Base-by-base conservation (phyloP, 1,284 basidiomycete species). In the Trametes versicolor region DNA sequence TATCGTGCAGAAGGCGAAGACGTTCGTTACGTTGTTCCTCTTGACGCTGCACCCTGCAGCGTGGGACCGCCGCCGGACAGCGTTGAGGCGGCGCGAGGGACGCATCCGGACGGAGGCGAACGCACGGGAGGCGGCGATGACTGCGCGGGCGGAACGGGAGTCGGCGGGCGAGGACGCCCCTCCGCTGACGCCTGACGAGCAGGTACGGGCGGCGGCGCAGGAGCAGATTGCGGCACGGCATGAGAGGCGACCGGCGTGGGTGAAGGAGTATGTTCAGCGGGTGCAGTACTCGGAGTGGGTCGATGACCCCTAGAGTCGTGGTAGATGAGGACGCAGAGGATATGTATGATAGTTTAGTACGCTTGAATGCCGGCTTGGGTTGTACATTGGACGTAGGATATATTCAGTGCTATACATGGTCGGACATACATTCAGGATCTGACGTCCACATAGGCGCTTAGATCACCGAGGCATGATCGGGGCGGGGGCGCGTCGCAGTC, bases 11-110 rank as follows among this genome's bases (percentile, higher is more conserved):
- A 89, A 86, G 71, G 65, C 80, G 37, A 76, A 76, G 59, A 83
- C 85, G 23, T 93, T 94, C 74, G 65, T 87, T 23, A 75, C 79
- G 23, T 75, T 94, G 54, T 78, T 93, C 53, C 52, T 89, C 50
- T 77, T 86, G 27, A 92, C 92, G 27, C 75, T 92, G 39, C 86
- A 92, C 74, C 92, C 92, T 5, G 92, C 90, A 32, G 80, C 92
- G 48, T 93, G 92, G 87, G 88, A 93, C 70, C 84, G 87, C 63
- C 82, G 92, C 67, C 81, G 91, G 51, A 77, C 74, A 23, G 83
- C 82, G 13, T 80, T 94, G 70, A 79, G 87, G 71, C 81, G 81
- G 65, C 79, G 92, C 47, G 92, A 94, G 77, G 89, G 89, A 4
- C 81, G 84, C 37, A 75, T 94, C 25, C 82, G 91, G 68, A 89